These are phyloP conservation scores for Pseudopyricularia cyperi DNA, from an alignment of 2,329 filamentous ascomycete species.

Conservation along the genomic window DNA sequence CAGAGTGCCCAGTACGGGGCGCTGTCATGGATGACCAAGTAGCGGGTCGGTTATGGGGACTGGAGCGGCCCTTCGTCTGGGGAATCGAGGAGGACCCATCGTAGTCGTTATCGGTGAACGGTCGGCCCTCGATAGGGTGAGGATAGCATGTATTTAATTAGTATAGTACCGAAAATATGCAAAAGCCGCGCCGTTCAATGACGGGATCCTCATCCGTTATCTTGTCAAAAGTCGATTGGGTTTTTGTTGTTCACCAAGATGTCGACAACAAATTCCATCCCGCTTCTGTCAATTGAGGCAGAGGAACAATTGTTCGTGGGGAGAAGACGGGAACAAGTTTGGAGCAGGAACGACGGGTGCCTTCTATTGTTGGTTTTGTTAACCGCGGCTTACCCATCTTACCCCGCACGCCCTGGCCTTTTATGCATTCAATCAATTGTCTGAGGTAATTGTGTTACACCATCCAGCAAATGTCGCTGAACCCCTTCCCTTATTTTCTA, in stretches of 20 bases:
- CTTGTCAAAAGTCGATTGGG: too few species aligned
- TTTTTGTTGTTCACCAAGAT: too few species aligned
- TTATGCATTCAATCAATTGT: neutral
- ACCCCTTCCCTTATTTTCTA: neutral
- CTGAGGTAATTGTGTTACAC: neutral
- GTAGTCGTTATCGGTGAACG: neutral
- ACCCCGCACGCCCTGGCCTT: neutral
- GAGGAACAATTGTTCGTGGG: neutral
- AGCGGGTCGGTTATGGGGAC: conserved; percentile 3
- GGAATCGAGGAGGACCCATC: neutral
- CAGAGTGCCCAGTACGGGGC: neutral
- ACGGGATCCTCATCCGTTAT: too few species aligned
- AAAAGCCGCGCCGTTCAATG: too few species aligned
- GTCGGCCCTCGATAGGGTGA: too few species aligned
- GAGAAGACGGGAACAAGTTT: neutral
- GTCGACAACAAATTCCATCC: too few species aligned
- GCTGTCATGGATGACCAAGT: neutral
- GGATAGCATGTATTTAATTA: too few species aligned
- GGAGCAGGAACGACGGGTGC: neutral
- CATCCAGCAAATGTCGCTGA: neutral
- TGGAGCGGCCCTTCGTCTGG: neutral
- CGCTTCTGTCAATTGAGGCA: too few species aligned
- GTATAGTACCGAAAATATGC: too few species aligned
- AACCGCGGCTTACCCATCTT: neutral
- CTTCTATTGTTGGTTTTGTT: neutral